These are phyloP conservation scores for Marchantia paleacea DNA, from an alignment of 225 moss, liverwort and hornwort genomes.

Conservation along the genomic window DNA sequence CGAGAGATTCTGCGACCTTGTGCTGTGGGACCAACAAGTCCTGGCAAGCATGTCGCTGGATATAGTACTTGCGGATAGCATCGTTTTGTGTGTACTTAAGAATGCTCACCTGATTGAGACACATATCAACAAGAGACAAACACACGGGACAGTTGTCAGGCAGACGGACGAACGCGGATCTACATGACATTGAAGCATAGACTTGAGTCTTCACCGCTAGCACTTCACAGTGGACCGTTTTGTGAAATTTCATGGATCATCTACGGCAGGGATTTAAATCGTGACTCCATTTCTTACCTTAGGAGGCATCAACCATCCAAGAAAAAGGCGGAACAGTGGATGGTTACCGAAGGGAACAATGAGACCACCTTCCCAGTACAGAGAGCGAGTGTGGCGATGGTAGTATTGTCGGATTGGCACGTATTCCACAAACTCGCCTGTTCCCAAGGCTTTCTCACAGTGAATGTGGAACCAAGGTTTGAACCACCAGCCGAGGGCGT, in stretches of 20 bases:
- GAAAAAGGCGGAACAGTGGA: constrained; percentile 53
- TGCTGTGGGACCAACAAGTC: constrained; percentile 59
- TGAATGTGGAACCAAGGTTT: constrained; percentile 71
- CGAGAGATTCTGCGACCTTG: constrained; percentile 48
- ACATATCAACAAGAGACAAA: neutral
- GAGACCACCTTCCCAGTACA: constrained; percentile 69
- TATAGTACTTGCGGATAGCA: constrained; percentile 55
- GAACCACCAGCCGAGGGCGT: constrained; percentile 55
- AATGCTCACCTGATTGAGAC: constrained; percentile 46
- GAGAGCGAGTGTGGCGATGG: constrained; percentile 67
- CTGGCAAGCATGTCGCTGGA: constrained; percentile 65
- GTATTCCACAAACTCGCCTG: constrained; percentile 57
- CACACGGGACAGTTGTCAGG: neutral
- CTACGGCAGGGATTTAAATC: too few species aligned
- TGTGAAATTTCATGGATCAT: too few species aligned
- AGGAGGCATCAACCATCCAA: constrained; percentile 71
- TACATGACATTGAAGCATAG: neutral
- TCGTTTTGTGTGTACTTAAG: constrained; percentile 58
- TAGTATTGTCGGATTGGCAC: constrained; percentile 67
- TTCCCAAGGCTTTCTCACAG: constrained; percentile 42
- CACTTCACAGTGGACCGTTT: neutral
- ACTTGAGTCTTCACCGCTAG: neutral
- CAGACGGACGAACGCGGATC: neutral
- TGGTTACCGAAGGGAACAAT: constrained; percentile 66
- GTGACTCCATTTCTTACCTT: constrained; percentile 30